A percentile compares a stretch with the other conserved stretches of the same genome.
Conservation (phyloP, 257 asterid genomes). For the Ballota nigra region DNA sequence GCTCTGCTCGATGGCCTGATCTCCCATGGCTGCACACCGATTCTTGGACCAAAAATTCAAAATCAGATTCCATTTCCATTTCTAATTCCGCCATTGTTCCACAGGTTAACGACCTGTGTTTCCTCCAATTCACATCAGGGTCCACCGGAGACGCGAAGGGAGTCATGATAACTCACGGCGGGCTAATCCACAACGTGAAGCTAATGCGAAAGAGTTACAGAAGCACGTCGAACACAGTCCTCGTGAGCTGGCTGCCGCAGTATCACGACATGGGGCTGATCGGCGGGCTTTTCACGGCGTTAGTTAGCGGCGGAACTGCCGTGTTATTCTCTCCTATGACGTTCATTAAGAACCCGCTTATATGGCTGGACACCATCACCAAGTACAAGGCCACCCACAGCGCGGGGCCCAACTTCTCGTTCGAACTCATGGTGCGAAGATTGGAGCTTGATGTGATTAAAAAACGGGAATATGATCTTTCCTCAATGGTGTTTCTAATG, state of each 20-base stretch:
- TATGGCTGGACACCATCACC: slow-evolving; percentile 68
- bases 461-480: slow-evolving; percentile 49
- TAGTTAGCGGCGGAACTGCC: slow-evolving; percentile 76
- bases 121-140: slow-evolving; percentile 84
- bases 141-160: slow-evolving; percentile 92
- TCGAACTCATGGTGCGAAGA: slow-evolving; percentile 63
- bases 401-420: slow-evolving; percentile 85
- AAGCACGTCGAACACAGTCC: slow-evolving; percentile 78
- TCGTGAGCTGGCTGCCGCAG: slow-evolving; percentile 87
- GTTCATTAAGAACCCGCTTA: slow-evolving; percentile 74
- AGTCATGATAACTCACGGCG: slow-evolving; percentile 80
- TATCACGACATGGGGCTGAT: slow-evolving; percentile 90
- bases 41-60: slow-evolving; percentile 61
- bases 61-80: slow-evolving; percentile 12
- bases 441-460: slow-evolving; percentile 53
- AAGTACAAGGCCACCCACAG: slow-evolving; percentile 75
- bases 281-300: slow-evolving; percentile 75
- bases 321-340: slow-evolving; percentile 74
- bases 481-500: slow-evolving; percentile 71
- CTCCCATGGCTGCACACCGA: slow-evolving; percentile 87
- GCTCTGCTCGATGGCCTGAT: slow-evolving; percentile 70
- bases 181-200: slow-evolving; percentile 70
- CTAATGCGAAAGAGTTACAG: slow-evolving; percentile 61
- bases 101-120: slow-evolving; percentile 47
- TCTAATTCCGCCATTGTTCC: slow-evolving; percentile 27